Evolutionary conservation across 257 asterid species (phyloP), one percentile per base, ranked within the genome.

Genomic region (Nicotiana noctiflora): DNA sequence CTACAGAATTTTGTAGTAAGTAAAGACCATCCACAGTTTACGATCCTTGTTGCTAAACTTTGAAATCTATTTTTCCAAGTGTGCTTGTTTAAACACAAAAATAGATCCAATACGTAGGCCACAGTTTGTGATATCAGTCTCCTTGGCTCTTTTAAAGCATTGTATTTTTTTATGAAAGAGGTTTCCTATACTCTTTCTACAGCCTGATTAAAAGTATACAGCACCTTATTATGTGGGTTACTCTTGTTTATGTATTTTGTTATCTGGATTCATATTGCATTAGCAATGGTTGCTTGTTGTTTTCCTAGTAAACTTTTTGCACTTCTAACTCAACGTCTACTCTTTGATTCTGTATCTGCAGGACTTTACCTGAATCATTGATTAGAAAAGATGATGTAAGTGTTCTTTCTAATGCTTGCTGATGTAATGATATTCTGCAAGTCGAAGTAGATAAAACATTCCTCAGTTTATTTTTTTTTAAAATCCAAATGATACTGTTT

Each of bases 301-400:
- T 79, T 56, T 46, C 4, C 40, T 25, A 46, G 2, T 67, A 15
- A 46, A 40, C 40, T 21, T 55, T 60, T 68, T 68, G 25, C 29
- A 79, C 81, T 87, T 79, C 46, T 46, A 79, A 64, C 34, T 79
- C 46, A 56, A 80, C 46, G 64, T 76, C 17, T 76, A 46, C 8
- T 46, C 72, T 67, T 25, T 53, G 57, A 21, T 66, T 79, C 80
- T 62, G 13, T 86, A 44, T 74, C 61, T 91, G 86, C 90, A 94
- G 97, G 95, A 80, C 70, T 77, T 67, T 90, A 80, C 92, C 97
- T 5, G 98, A 94, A 82, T 85, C 92, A 49, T 80, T 91, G 61
- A 81, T 94, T 44, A 87, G 98, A 82, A 89, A 92, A 85, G 96
- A 94, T 79, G 97, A 93, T 82, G 98, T 91, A 79, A 93, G 97